These are phyloP conservation scores for Acaromyces ingoldii DNA, from an alignment of 1,284 basidiomycete genomes.

Conservation along the genomic window DNA sequence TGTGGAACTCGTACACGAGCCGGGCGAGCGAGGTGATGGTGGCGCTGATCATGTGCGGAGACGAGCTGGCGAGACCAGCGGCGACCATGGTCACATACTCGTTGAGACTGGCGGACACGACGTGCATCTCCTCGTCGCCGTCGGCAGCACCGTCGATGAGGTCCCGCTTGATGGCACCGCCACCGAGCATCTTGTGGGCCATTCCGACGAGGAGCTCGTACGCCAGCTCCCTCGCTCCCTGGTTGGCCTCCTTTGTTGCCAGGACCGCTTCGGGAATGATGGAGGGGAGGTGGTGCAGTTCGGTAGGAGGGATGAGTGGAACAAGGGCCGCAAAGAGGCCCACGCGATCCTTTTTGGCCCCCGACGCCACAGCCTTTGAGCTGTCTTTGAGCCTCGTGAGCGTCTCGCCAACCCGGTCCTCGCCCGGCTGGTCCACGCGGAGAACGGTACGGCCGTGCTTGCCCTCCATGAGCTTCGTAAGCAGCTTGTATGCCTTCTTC, in stretches of 20 bases:
- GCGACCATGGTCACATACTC: slow-evolving; percentile 97
- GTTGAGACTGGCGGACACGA: slow-evolving; percentile 72
- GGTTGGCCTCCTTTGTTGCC: slow-evolving; percentile 97
- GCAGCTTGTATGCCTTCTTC: slow-evolving; percentile 88
- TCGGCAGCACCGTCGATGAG: slow-evolving; percentile 63
- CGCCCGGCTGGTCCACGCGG: slow-evolving; percentile 5
- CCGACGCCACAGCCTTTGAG: slow-evolving; percentile 63
- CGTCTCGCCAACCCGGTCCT: slow-evolving; percentile 23
- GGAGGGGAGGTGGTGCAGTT: slow-evolving; percentile 78
- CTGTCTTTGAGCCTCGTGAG: slow-evolving; percentile 33
- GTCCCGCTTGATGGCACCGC: slow-evolving; percentile 74
- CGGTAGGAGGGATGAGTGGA: slow-evolving; percentile 64
- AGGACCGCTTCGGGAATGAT: slow-evolving; percentile 91
- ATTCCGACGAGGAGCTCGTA: slow-evolving; percentile 87
- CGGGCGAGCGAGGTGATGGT: slow-evolving; percentile 90
- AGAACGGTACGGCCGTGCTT: slow-evolving; percentile 21
- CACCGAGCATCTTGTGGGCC: slow-evolving; percentile 84
- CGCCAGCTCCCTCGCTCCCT: slow-evolving; percentile 79
- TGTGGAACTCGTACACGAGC: slow-evolving; percentile 90
- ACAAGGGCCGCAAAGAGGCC: slow-evolving; percentile 72
- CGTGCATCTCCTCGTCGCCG: slow-evolving; percentile 21
- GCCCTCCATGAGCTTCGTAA: slow-evolving; percentile 59
- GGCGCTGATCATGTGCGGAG: slow-evolving; percentile 97
- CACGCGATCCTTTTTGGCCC: slow-evolving; percentile 81
- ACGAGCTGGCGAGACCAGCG: slow-evolving; percentile 85